Evolutionary conservation across 2,329 filamentous ascomycete genomes (phyloP), one percentile per base, ranked within the genome.

Genomic region (Fusarium sp.): DNA sequence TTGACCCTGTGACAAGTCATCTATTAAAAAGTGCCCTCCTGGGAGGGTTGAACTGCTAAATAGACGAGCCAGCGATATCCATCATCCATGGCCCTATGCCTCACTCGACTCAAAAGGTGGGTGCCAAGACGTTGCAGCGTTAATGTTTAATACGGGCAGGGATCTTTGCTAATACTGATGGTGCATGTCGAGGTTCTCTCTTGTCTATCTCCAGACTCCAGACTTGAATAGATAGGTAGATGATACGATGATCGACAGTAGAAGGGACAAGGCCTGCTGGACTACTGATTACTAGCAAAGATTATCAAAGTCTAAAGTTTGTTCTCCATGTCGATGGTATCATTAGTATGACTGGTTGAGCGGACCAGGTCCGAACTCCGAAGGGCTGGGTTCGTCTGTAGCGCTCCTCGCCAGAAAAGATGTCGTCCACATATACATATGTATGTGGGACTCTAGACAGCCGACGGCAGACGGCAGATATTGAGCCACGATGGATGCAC

Each of bases 41-140:
- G 29, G 36, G 35, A 35, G 20, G 27, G n/a, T 41, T 23, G 46
- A 41, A 36, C 53, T 56, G 31, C 31, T 36, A 29, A 23, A 35
- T 27, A 37, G 41, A 17, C 41, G 33, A 35, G 33, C 33, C 35
- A 49, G 35, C 51, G 33, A 25, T 6, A 15, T 15, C 21, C 35
- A 41, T 14, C 7, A 50, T n/a, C 23, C 35, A 50, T 29, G 29
- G 29, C 29, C 29, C 14, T 33, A 33, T 35, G 33, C 31, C 5
- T 33, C 31, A 33, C 31, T 33, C 31, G 35, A 40, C 48, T 36
- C 48, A 60, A 40, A 43, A 15, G 39, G 33, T 57, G 21, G 46
- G 25, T 51, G 64, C 64, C 59, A 65, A 61, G 64, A 67, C 31
- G 64, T 67, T 67, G 59, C 64, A 51, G 59, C 27, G 59, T 67